These are phyloP conservation scores for Platanus orientalis DNA, from an alignment of 164 flowering plant genomes.

Conservation along the genomic window DNA sequence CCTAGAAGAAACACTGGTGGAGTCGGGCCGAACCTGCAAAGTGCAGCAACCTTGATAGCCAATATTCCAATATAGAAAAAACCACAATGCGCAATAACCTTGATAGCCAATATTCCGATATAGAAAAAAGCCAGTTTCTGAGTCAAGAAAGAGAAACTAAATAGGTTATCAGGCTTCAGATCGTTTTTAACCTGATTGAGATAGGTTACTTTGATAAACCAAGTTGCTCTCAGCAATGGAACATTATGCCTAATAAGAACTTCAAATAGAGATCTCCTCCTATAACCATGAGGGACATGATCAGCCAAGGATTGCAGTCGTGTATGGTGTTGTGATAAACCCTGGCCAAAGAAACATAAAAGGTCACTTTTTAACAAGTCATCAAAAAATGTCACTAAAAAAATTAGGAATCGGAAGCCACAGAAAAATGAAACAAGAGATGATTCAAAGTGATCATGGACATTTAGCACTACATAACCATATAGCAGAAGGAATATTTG, in stretches of 20 bases:
- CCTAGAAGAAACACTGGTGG: constrained; percentile 58
- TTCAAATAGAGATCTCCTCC: constrained; percentile 72
- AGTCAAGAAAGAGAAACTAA: background rate
- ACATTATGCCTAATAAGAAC: constrained; percentile 90
- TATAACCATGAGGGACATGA: constrained; percentile 87
- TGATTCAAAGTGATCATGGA: no score
- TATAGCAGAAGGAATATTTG: no score
- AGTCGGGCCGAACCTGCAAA: constrained; percentile 70
- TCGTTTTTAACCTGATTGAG: constrained; percentile 40
- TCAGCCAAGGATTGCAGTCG: constrained; percentile 79
- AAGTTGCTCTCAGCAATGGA: constrained; percentile 88
- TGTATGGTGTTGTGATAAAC: constrained; percentile 89
- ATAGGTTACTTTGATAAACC: constrained; percentile 95
- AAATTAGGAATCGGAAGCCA: no score
- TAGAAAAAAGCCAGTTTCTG: background rate
- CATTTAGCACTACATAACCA: no score
- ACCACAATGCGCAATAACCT: no score
- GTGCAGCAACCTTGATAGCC: constrained; percentile 13
- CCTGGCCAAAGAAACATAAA: constrained; percentile 35
- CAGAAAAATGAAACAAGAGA: no score
- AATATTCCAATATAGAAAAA: constrained; percentile 5
- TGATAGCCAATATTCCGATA: constrained; percentile 5
- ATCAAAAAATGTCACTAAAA: background rate
- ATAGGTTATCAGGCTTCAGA: background rate
- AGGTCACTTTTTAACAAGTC: background rate